Evolutionary conservation across 805 yeast species (phyloP).

Genomic region (Priceomyces medius): DNA sequence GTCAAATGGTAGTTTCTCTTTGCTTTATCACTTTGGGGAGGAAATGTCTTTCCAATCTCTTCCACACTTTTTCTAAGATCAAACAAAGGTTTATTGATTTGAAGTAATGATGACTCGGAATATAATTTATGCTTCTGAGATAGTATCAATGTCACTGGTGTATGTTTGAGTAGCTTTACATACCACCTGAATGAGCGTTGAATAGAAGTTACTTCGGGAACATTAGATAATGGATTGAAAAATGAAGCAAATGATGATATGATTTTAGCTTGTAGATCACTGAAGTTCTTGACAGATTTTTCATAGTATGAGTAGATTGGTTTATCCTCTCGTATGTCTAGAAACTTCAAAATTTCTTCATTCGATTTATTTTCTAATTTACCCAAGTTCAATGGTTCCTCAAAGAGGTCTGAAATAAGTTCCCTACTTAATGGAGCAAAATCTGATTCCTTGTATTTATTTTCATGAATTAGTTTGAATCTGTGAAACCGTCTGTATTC

Average conservation of each 20-base stretch:
- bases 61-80: constrained; percentile 14
- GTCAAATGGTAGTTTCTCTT: constrained; percentile 33
- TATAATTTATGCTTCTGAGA: constrained; percentile 27
- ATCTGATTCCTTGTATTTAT: constrained; percentile 16
- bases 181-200: constrained; percentile 30
- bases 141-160: constrained; percentile 32
- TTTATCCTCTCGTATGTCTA: constrained; percentile 9
- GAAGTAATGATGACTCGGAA: constrained; percentile 21
- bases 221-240: constrained; percentile 17
- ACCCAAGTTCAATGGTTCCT: constrained; percentile 13
- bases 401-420: constrained; percentile 20
- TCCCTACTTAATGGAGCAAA: constrained; percentile 23
- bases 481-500: constrained; percentile 20
- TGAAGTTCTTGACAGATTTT: constrained; percentile 16
- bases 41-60: constrained; percentile 10
- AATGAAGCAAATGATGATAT: constrained; percentile 26
- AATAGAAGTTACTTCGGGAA: constrained; percentile 11
- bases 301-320: constrained; percentile 10
- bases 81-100: constrained; percentile 20
- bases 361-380: constrained; percentile 12
- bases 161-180: constrained; percentile 20
- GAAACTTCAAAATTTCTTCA: constrained; percentile 12
- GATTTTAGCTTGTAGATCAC: constrained; percentile 25
- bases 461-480: constrained; percentile 16
- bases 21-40: not conserved